These are phyloP conservation scores for Rhytidhysteron rufulum DNA, from an alignment of 2,329 filamentous ascomycete genomes.

Conservation along the genomic window DNA sequence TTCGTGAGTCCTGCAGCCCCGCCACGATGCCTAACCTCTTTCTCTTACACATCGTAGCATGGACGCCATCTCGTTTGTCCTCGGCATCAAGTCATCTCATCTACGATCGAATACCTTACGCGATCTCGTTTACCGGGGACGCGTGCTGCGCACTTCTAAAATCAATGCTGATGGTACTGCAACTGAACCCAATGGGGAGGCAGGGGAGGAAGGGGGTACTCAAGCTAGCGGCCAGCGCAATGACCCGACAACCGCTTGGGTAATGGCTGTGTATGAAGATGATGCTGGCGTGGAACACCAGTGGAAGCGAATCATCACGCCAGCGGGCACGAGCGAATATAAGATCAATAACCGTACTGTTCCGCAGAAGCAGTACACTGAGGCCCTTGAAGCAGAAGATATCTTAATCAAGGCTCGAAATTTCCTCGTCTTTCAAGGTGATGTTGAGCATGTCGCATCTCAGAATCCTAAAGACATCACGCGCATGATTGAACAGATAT, in stretches of 20 bases:
- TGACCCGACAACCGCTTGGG: conserved; percentile 94
- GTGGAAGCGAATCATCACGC: conserved; percentile 95
- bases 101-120: conserved; percentile 89
- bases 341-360: conserved; percentile 92
- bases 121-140: conserved; percentile 92
- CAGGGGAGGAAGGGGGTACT: conserved; percentile 45
- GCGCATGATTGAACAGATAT: conserved; percentile 93
- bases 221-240: conserved; percentile 61
- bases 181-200: conserved; percentile 40
- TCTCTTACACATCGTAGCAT: conserved; percentile 58
- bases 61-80: conserved; percentile 98
- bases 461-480: conserved; percentile 94
- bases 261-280: conserved; percentile 98
- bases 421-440: conserved; percentile 96
- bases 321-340: conserved; percentile 85
- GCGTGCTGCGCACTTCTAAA: conserved; percentile 85
- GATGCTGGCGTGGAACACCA: conserved; percentile 91
- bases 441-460: conserved; percentile 93
- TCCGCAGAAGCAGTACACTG: conserved; percentile 88
- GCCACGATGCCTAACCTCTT: neutral
- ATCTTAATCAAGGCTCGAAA: conserved; percentile 98
- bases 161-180: conserved; percentile 89
- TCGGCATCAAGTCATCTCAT: conserved; percentile 98
- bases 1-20: conserved; percentile 59
- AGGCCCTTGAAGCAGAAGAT: conserved; percentile 85